Evolutionary conservation across 345 rosid genomes (phyloP).

Genomic region (Mercurialis annua): DNA sequence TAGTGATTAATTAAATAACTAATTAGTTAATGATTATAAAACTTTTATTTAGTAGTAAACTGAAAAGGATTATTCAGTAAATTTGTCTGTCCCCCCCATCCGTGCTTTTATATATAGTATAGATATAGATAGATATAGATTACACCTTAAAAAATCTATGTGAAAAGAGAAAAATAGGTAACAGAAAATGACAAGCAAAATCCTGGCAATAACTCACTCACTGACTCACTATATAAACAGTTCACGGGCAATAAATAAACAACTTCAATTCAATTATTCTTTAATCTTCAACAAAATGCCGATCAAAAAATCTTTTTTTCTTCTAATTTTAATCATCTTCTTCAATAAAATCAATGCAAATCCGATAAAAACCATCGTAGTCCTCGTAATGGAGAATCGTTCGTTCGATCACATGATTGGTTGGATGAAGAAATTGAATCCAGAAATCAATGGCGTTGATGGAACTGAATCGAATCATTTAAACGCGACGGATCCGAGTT

Average conservation of each 20-base stretch:
- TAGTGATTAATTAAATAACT: too few species aligned
- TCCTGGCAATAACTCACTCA: neutral
- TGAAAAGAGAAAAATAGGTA: neutral
- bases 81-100: too few species aligned
- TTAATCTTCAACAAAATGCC: neutral
- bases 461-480: conserved; percentile 59
- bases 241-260: conserved; percentile 7
- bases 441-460: conserved; percentile 77
- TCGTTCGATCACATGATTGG: conserved; percentile 98
- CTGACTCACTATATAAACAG: neutral
- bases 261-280: neutral
- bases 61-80: too few species aligned
- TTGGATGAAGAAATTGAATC: conserved; percentile 91
- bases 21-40: too few species aligned
- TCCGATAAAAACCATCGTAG: conserved; percentile 69
- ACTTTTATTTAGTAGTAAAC: too few species aligned
- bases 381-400: conserved; percentile 88
- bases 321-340: conserved; percentile 15
- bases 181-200: neutral
- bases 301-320: neutral
- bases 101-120: too few species aligned
- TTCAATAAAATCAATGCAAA: conserved; percentile 20
- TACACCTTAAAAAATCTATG: too few species aligned
- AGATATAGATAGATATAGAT: too few species aligned
- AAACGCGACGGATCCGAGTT: conserved; percentile 48